Conservation (phyloP, 2,329 filamentous ascomycete species). For the Daldinia sp. region DNA sequence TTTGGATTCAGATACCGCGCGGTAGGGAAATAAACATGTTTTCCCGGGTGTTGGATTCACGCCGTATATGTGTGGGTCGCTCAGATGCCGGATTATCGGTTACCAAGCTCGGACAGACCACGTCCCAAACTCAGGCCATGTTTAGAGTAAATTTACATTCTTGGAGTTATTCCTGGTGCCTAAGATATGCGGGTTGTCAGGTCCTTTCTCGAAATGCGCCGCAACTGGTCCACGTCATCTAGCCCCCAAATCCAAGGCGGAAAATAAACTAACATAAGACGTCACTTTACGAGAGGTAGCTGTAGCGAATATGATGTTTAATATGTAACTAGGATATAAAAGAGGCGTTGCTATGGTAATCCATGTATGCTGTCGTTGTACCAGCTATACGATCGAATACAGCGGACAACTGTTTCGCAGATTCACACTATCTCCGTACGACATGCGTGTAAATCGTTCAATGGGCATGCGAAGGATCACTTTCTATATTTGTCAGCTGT, state of each 20-base stretch:
- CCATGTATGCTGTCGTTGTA: conserved; percentile 5
- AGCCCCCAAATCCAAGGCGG: conserved; percentile 27
- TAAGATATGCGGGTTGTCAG: conserved; percentile 17
- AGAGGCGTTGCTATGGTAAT: background rate
- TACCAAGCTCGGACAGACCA: conserved; percentile 8
- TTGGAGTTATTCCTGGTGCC: conserved; percentile 6
- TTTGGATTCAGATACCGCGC: conserved; percentile 34
- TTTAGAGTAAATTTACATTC: background rate
- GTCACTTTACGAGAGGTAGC: conserved; percentile 30
- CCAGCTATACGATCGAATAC: conserved; percentile 2
- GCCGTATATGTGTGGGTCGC: conserved; percentile 16
- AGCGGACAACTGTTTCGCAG: background rate
- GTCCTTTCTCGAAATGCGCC: conserved; percentile 13
- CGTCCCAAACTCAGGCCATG: conserved; percentile 3
- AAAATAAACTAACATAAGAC: conserved; percentile 24
- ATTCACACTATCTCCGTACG: conserved; percentile 15
- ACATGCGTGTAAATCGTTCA: conserved; percentile 12
- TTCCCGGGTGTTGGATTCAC: conserved; percentile 12
- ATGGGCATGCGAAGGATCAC: conserved; percentile 3
- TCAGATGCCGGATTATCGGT: conserved; percentile 16
- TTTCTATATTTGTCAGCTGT: conserved; percentile 23
- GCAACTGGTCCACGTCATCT: conserved; percentile 36
- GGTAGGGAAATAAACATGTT: background rate
- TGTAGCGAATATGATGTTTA: background rate
- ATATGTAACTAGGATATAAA: background rate